Conservation (phyloP, 768 basidiomycete species). For the Symmetrospora coprosmae region DNA sequence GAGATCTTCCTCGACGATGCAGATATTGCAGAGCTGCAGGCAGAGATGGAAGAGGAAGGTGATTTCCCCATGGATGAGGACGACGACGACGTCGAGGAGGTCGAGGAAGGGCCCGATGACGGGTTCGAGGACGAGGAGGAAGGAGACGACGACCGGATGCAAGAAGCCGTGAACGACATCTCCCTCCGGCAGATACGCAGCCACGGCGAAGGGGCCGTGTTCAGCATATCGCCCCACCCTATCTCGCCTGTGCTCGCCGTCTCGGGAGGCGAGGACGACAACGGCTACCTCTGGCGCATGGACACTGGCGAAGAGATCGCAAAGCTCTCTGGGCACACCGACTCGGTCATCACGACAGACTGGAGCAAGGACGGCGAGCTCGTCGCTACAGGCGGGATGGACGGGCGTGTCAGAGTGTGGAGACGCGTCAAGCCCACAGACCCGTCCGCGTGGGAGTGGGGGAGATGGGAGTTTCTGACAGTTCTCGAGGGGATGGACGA, state of each 20-base stretch:
- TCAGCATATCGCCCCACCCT: slow-evolving; percentile 70
- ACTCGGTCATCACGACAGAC: slow-evolving; percentile 64
- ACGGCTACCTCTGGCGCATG: slow-evolving; percentile 85
- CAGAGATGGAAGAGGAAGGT: slow-evolving; percentile 27
- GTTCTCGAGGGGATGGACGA: slow-evolving; percentile 89
- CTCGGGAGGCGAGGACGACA: slow-evolving; percentile 89
- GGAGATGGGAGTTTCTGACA: slow-evolving; percentile 84
- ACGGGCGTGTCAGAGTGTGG: slow-evolving; percentile 87
- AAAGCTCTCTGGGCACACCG: slow-evolving; percentile 79
- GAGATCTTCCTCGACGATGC: slow-evolving; percentile 18
- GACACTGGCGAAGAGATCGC: slow-evolving; percentile 64
- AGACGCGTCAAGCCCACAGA: slow-evolving; percentile 45
- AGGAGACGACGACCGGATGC: slow-evolving; percentile 34
- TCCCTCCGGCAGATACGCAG: slow-evolving; percentile 23
- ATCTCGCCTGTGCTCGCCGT: slow-evolving; percentile 60
- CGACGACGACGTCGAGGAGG: slow-evolving; percentile 38
- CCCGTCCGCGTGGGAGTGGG: slow-evolving; percentile 48
- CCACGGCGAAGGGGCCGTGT: slow-evolving; percentile 68
- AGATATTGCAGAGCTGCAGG: slow-evolving; percentile 16
- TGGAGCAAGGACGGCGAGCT: slow-evolving; percentile 85
- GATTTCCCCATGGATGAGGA: slow-evolving; percentile 32
- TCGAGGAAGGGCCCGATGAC: slow-evolving; percentile 40
- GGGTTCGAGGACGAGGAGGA: slow-evolving; percentile 58
- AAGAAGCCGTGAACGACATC: slow-evolving; percentile 37
- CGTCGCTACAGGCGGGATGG: slow-evolving; percentile 94